Conservation (phyloP, 805 yeast species). For the Starmerella apicola region DNA sequence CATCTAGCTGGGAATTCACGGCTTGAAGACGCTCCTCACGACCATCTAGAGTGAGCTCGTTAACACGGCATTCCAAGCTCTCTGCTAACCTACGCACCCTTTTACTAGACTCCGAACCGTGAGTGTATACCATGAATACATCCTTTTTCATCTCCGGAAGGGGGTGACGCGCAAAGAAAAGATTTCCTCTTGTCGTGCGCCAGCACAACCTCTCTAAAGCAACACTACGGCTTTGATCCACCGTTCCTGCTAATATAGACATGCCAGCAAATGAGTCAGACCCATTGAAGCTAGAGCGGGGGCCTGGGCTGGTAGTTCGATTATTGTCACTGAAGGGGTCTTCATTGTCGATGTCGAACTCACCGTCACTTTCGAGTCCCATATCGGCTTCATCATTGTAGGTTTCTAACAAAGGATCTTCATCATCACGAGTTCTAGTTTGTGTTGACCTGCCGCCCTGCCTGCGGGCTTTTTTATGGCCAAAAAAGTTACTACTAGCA, state of each 20-base stretch:
- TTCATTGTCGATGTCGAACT: conserved; percentile 19
- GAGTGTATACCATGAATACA: conserved; percentile 81
- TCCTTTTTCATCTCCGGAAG: conserved; percentile 57
- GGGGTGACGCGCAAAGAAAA: conserved; percentile 63
- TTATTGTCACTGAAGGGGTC: conserved; percentile 5
- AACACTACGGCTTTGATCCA: conserved; percentile 55
- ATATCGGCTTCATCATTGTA: conserved; percentile 7
- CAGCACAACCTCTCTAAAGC: conserved; percentile 74
- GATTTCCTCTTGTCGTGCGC: conserved; percentile 87
- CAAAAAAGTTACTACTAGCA: conserved; percentile 35
- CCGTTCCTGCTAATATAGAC: conserved; percentile 62
- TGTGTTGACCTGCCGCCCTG: neutral
- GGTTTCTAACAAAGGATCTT: conserved; percentile 27
- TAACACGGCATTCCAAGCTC: conserved; percentile 71
- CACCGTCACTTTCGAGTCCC: conserved; percentile 5
- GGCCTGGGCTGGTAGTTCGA: neutral
- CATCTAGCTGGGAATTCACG: conserved; percentile 39
- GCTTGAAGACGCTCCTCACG: conserved; percentile 23
- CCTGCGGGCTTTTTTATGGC: conserved; percentile 8
- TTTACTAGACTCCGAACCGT: conserved; percentile 60
- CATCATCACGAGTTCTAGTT: conserved; percentile 11
- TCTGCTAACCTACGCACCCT: conserved; percentile 74
- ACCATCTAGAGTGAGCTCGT: conserved; percentile 42
- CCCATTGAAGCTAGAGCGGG: neutral
- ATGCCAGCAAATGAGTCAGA: too few species aligned